Percentiles rank a stretch among this genome's conserved stretches.
phyloP scores from a whole-genome alignment of 129 eudicot species.

The Sambucus nigra region DNA sequence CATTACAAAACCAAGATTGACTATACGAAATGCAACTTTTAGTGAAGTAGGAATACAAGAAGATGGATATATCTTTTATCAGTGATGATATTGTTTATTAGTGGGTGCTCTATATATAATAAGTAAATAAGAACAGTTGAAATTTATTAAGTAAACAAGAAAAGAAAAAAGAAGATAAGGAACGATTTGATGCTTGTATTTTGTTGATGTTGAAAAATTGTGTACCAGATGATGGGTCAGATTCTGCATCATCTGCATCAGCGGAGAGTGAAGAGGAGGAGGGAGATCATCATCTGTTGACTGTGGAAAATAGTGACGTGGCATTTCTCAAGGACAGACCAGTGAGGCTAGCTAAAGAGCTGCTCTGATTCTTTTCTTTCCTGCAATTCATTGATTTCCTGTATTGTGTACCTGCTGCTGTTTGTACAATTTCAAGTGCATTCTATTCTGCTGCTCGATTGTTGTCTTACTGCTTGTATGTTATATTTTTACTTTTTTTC shows the following conservation, averaged over 20 bases:
- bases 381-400: slow-evolving; percentile 10
- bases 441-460: background rate
- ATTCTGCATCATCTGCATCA: slow-evolving; percentile 45
- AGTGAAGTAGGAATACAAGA: too few relatives aligned
- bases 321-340: slow-evolving; percentile 78
- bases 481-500: too few relatives aligned
- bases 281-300: slow-evolving; percentile 63
- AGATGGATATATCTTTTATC: too few relatives aligned
- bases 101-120: too few relatives aligned
- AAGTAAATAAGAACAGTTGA: too few relatives aligned
- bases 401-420: slow-evolving; percentile 7
- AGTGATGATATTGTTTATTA: too few relatives aligned
- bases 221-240: slow-evolving; percentile 46
- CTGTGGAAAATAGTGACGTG: slow-evolving; percentile 40
- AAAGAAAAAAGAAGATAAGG: too few relatives aligned
- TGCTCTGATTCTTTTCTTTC: slow-evolving; percentile 22
- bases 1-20: too few relatives aligned
- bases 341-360: slow-evolving; percentile 63
- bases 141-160: too few relatives aligned
- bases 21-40: too few relatives aligned
- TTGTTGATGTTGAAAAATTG: too few relatives aligned
- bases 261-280: slow-evolving; percentile 66
- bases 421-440: slow-evolving; percentile 4
- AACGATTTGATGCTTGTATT: too few relatives aligned
- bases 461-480: background rate